Evolutionary conservation across 2,329 filamentous ascomycete species (phyloP), one percentile per base, ranked within the genome.

Genomic region (Colletotrichum agaves): DNA sequence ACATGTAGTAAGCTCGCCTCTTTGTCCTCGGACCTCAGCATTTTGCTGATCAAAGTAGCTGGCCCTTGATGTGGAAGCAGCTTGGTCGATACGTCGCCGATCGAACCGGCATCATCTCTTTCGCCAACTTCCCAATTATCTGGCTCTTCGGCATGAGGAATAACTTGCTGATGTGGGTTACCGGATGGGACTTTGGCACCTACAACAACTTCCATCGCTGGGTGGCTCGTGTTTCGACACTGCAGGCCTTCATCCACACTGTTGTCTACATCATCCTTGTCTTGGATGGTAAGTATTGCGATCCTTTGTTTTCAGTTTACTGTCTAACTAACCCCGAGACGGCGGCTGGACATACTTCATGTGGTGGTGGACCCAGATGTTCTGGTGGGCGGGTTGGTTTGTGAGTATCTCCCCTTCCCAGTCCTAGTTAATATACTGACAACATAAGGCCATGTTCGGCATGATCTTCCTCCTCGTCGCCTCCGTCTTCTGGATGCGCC

Each of bases 81-180:
- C 50, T 78, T 0, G 78, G 81, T 44, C 85, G 88, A 1, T 90
- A 89, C 62, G 80, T 88, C 0, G 86, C 87, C 0, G 88, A 91
- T 68, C 84, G 90, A 10, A 89, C 88, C 0, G 89, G 90, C 0
- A 85, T 90, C 35, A 82, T 92, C 23, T 86, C 88, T 0, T 87
- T 89, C 71, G 87, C 86, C 4, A 90, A 90, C 69, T 82, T 92
- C 6, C 87, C 88, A 0, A 72, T 90, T 2, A 78, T 91, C 0
- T 91, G 89, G 88, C 75, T 92, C 0, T 92, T 92, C 70, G 87
- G 86, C 0, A 87, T 87, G 73, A 82, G 90, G 10, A 93, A 92
- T 69, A 91, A 92, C 58, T 73, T 89, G 0, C 81, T 91, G 15
- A 79, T 91, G 61, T 90, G 87, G 87, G 74, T 88, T 0, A 92